Evolutionary conservation across 1,284 basidiomycete species (phyloP).

Genomic region (Phenoliferia sp.): DNA sequence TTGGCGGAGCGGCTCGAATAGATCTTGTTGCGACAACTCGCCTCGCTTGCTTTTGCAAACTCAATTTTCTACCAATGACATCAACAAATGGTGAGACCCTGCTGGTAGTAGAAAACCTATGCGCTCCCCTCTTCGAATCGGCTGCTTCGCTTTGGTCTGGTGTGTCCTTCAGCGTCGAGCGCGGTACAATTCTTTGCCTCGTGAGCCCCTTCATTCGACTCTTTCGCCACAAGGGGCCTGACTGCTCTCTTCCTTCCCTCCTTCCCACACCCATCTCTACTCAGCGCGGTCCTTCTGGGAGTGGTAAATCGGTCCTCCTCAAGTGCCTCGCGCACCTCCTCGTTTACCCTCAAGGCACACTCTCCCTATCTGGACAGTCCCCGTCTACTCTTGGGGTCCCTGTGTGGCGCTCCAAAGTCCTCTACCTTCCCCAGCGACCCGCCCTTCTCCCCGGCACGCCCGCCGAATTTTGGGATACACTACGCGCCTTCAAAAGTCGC

Average conservation of each 20-base stretch:
- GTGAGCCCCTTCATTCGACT: not conserved
- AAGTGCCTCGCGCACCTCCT: constrained; percentile 2
- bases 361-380: not conserved
- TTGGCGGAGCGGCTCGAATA: too few relatives aligned
- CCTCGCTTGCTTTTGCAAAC: too few relatives aligned
- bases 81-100: not conserved
- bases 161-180: not conserved
- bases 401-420: not conserved
- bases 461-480: not conserved
- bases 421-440: constrained; percentile 1
- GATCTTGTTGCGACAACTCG: too few relatives aligned
- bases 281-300: not conserved
- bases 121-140: not conserved
- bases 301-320: constrained; percentile 1
- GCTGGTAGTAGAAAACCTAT: not conserved
- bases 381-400: not conserved
- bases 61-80: not conserved
- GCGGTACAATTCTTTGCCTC: not conserved
- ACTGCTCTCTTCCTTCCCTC: not conserved
- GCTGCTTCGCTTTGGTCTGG: not conserved
- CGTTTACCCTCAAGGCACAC: not conserved
- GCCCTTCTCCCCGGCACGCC: constrained; percentile 1
- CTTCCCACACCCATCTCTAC: not conserved
- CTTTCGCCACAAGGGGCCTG: not conserved
- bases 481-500: not conserved